Base-by-base conservation (phyloP, 2,329 filamentous ascomycete species). In the Aspergillus flavus region DNA sequence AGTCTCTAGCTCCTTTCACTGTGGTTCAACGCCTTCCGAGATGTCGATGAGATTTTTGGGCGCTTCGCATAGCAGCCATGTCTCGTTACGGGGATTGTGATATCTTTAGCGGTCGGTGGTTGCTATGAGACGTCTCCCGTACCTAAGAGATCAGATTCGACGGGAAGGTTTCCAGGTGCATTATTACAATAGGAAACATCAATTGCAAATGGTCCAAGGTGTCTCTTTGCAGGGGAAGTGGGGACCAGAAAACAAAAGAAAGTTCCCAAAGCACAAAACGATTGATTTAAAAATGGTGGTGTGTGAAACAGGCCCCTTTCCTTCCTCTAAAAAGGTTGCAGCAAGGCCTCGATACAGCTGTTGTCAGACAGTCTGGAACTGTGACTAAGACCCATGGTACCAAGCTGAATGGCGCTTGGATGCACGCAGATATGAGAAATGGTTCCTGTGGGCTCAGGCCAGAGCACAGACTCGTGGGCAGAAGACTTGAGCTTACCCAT, bases 361-460 rank as follows among this genome's bases (percentile, higher is more conserved):
- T 52, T 50, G 30, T 48, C 57, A 58, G 45, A n/a, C 58, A 43
- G 58, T 21, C 36, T 46, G 54, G 45, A 34, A 23, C 48, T 26
- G 52, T 48, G 21, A 56, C 52, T 34, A 54, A 54, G 36, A 30
- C n/a, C 53, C 54, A 53, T 32, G 32, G 43, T 4, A 53, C 21
- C 36, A 28, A 50, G 50, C 45, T 57, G 55, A 64, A 56, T 61
- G 54, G 39, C 46, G 36, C 43, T 46, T 52, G 56, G 57, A 53
- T 48, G 57, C 45, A 58, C 55, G 34, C 58, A 60, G 41, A 55
- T 50, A 63, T 61, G 36, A 53, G 34, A 43, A 56, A 48, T 54
- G 48, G 58, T 57, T 61, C 50, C 41, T 23, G 16, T 34, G 48
- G 19, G 36, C n/a, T 41, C 6, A 30, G 21, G 7, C 21, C 30